Evolutionary conservation across 805 yeast genomes (phyloP), one percentile per base, ranked within the genome.

Genomic region (Metschnikowia cubensis): DNA sequence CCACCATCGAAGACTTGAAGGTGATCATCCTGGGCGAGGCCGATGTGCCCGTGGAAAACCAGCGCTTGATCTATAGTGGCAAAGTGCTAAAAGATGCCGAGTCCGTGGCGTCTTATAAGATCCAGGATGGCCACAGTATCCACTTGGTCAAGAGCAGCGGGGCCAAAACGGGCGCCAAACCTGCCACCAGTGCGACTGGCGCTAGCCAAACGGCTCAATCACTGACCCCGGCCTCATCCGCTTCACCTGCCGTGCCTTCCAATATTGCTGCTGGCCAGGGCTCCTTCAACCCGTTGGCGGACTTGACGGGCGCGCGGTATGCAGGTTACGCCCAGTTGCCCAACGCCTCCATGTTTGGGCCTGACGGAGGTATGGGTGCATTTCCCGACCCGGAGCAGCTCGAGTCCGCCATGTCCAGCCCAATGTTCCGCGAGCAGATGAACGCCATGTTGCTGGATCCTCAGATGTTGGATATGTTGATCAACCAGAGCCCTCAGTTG

Each of bases 321-420:
- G 97, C 98, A 2, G 99, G 99, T 1, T 84, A 82, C 59, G 80
- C 90, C 6, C 91, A 89, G 60, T 75, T 94, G 68, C 98, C 99
- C 4, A 78, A 87, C 3, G 89, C 89, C 1, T 81, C 84, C 42
- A 80, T 89, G 86, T 90, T 92, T 71, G 97, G 97, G 1, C 91
- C 96, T 25, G 97, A 91, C 66, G 96, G 96, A 37, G 98, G 97
- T 15, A 81, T 86, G 88, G 84, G 84, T 39, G 56, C 59, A 13
- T 71, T 84, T 59, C 91, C 96, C 11, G 83, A 82, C 58, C 86
- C 88, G 43, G 91, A 85, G 45, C 90, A 87, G 54, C 64, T 92
- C 68, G 73, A 81, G 34, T 74, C 77, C 49, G 82, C 89, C 87
- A 76, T 94, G 84, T 84, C 82, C 17, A 80, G 81, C 57, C 99